A percentile compares a stretch with the other conserved stretches of the same genome.
Evolutionary conservation across 1,139 yeast species (phyloP).

Genomic region (Nadsonia starkeyi-henricii): DNA sequence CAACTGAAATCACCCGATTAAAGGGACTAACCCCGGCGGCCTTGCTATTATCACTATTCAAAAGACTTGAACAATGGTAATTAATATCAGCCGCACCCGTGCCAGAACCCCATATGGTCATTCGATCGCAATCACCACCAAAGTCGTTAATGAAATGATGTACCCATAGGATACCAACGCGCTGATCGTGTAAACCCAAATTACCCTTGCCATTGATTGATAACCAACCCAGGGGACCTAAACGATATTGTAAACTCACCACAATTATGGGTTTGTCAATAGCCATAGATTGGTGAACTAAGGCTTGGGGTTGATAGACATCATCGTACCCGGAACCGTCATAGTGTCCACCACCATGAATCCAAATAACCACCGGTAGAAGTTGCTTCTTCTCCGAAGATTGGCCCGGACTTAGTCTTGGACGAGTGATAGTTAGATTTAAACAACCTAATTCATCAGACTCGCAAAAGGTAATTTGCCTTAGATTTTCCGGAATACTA

Average conservation of each 20-base stretch:
- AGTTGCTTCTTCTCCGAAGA: neutral
- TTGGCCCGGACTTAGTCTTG: slow-evolving; percentile 2
- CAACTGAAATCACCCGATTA: too few relatives aligned
- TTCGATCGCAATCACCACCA: slow-evolving; percentile 20
- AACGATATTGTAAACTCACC: slow-evolving; percentile 19
- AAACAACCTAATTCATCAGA: slow-evolving; percentile 14
- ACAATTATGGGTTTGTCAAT: slow-evolving; percentile 18
- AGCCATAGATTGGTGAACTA: slow-evolving; percentile 15
- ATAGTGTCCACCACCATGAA: slow-evolving; percentile 19
- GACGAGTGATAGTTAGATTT: slow-evolving; percentile 14
- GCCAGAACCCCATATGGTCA: slow-evolving; percentile 20
- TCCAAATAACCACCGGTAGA: slow-evolving; percentile 19
- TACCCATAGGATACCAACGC: slow-evolving; percentile 19
- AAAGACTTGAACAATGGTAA: slow-evolving; percentile 8
- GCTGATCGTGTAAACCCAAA: slow-evolving; percentile 10
- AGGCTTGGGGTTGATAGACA: slow-evolving; percentile 7
- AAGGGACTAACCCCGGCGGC: too few relatives aligned
- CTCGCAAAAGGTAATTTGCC: slow-evolving; percentile 1
- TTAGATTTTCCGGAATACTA: slow-evolving; percentile 2
- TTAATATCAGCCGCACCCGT: slow-evolving; percentile 20
- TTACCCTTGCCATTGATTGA: slow-evolving; percentile 10
- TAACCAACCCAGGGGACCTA: slow-evolving; percentile 17
- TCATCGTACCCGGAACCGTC: slow-evolving; percentile 10
- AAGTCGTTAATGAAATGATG: slow-evolving; percentile 16
- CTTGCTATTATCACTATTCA: too few relatives aligned